Conservation (phyloP, 805 yeast species). For the Yarrowia sp. region DNA sequence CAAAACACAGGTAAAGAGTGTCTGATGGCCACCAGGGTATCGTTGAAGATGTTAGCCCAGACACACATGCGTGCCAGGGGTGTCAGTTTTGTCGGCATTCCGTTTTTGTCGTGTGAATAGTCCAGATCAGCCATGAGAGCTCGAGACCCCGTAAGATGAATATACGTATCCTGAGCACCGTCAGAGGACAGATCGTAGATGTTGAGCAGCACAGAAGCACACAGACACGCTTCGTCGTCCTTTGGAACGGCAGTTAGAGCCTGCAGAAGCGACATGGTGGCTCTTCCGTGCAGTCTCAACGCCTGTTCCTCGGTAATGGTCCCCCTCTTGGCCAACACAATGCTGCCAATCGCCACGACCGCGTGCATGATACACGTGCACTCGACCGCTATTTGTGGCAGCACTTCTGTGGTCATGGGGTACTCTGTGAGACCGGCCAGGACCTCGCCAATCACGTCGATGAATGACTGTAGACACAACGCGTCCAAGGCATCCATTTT, state of each 20-base stretch:
- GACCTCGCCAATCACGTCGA: slow-evolving; percentile 26
- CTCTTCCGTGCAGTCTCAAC: slow-evolving; percentile 25
- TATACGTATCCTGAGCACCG: slow-evolving; percentile 30
- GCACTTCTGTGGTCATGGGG: slow-evolving; percentile 34
- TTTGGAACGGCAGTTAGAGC: slow-evolving; percentile 20
- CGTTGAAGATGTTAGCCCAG: slow-evolving; percentile 30
- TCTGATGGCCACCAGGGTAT: slow-evolving; percentile 28
- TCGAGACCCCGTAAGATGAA: slow-evolving; percentile 21
- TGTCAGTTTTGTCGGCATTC: slow-evolving; percentile 10
- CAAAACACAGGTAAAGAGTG: slow-evolving; percentile 32
- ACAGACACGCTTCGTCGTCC: slow-evolving; percentile 35
- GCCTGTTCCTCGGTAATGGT: slow-evolving; percentile 29
- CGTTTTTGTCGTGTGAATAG: slow-evolving; percentile 10
- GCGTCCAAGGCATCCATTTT: slow-evolving; percentile 28
- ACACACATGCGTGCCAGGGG: slow-evolving; percentile 26
- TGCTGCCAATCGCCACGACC: slow-evolving; percentile 23
- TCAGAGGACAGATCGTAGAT: slow-evolving; percentile 31
- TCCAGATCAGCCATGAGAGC: slow-evolving; percentile 27
- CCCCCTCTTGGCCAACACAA: slow-evolving; percentile 27
- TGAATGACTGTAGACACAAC: slow-evolving; percentile 20
- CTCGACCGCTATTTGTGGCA: slow-evolving; percentile 22
- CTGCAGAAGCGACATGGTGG: slow-evolving; percentile 29
- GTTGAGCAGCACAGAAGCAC: slow-evolving; percentile 29
- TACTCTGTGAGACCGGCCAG: slow-evolving; percentile 21
- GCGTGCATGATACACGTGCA: slow-evolving; percentile 38